Evolutionary conservation across 306 rosid species (phyloP), one percentile per base, ranked within the genome.

Genomic region (Ormosia emarginata): DNA sequence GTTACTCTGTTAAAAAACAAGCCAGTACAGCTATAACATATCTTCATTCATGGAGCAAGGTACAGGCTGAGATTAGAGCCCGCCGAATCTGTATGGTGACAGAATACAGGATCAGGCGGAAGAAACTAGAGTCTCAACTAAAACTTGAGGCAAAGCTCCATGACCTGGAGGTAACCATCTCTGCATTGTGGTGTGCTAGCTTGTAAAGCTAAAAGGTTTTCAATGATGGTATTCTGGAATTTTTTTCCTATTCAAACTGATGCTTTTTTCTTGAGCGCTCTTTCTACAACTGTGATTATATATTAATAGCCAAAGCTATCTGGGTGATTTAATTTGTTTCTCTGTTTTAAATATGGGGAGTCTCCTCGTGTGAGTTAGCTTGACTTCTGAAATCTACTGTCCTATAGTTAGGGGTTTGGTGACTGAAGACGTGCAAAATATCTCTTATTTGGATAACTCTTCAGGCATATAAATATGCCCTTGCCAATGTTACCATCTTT

Each of bases 121-220:
- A 90, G 84, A 93, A 85, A 85, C 73, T 91, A 37, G 90, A 85
- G 82, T 90, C 88, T 71, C 98, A 87, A 76, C 88, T 86, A 76
- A 91, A 93, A 77, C 98, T 91, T 13, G 98, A 90, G 90, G 89
- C 93, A 46, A 91, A 90, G 85, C 89, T 93, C 80, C 98, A 93
- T 77, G 93, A 74, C 57, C 56, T 91, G 58, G 96, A 90, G 96
- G 98, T 91, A 83, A 71, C 80, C 71, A 75, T 79, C 33, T 78
- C 47, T 76, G n/a, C 73, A 81, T 56, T 57, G 44, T 53, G 46
- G 46, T 71, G 34, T 64, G 24, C 46, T 56, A 44, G 67, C 65
- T 66, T 73, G 58, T 53, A 30, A 8, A 32, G 47, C 66, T 66
- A 32, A 46, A 33, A 67, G 15, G 18, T 55, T 43, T 69, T 50